A percentile compares a stretch with the other conserved stretches of the same genome.
Conservation (phyloP, 148 eudicot species). For the Polygonum maritimum region DNA sequence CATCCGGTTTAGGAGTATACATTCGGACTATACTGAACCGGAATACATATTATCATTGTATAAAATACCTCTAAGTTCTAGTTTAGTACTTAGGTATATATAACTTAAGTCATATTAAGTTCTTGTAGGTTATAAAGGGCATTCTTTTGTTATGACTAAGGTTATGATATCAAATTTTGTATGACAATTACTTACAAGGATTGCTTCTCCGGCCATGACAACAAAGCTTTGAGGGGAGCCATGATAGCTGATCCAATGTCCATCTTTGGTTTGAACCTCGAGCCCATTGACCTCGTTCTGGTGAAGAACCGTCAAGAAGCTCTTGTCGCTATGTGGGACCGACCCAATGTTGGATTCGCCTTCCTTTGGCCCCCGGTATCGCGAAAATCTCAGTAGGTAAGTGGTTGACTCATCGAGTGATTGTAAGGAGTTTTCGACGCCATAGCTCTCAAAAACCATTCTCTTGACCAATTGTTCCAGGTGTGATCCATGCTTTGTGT, state of each 20-base stretch:
- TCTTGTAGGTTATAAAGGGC: too few relatives aligned
- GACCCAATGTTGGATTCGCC: conserved; percentile 20
- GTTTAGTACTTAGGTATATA: too few relatives aligned
- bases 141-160: background rate
- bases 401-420: conserved; percentile 24
- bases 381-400: conserved; percentile 34
- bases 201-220: conserved; percentile 48
- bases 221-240: conserved; percentile 31
- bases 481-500: conserved; percentile 29
- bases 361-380: conserved; percentile 21
- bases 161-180: background rate
- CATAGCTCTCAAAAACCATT: conserved; percentile 49
- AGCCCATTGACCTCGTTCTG: conserved; percentile 40
- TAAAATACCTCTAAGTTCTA: too few relatives aligned
- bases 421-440: conserved; percentile 28
- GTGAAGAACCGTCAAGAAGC: conserved; percentile 35
- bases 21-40: too few relatives aligned
- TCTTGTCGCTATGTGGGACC: conserved; percentile 41
- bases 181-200: conserved; percentile 22
- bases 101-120: too few relatives aligned
- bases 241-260: conserved; percentile 34
- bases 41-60: too few relatives aligned
- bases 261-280: conserved; percentile 43
- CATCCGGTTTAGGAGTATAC: too few relatives aligned
- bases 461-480: conserved; percentile 26